phyloP scores from a whole-genome alignment of 2,329 filamentous ascomycete genomes.

The Ophiocordyceps camponoti-leonardi region DNA sequence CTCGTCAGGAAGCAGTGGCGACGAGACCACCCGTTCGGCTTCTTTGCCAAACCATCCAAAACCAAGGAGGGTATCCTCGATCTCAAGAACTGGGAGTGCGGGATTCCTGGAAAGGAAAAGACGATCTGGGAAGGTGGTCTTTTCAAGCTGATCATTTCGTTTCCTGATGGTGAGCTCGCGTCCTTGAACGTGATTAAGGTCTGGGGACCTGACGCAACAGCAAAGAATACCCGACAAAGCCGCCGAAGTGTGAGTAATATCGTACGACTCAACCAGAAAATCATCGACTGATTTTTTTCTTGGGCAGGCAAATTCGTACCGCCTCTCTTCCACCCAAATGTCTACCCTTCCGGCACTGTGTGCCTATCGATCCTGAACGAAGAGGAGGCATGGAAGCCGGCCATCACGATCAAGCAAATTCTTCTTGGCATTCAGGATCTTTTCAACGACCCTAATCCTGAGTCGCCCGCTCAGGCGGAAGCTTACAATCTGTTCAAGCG shows the following conservation, averaged over 20 bases:
- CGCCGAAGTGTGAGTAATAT: constrained; percentile 71
- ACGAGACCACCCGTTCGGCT: constrained; percentile 91
- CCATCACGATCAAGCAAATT: constrained; percentile 97
- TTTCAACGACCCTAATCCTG: constrained; percentile 89
- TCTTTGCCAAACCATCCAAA: constrained; percentile 79
- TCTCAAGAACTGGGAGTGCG: constrained; percentile 91
- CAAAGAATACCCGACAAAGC: constrained; percentile 92
- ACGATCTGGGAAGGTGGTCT: constrained; percentile 96
- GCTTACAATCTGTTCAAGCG: constrained; percentile 96
- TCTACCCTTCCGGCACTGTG: constrained; percentile 94
- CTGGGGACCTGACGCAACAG: neutral
- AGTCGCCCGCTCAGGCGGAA: constrained; percentile 90
- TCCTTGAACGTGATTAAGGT: neutral
- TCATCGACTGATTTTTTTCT: neutral
- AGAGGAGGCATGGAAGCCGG: constrained; percentile 95
- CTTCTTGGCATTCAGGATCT: constrained; percentile 90
- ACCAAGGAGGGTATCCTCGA: constrained; percentile 69
- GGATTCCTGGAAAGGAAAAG: constrained; percentile 88
- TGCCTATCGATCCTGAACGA: constrained; percentile 96
- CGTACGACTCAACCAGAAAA: neutral
- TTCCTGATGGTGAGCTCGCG: constrained; percentile 64
- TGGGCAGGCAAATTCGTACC: constrained; percentile 79
- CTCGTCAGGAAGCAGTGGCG: constrained; percentile 77
- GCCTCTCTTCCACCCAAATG: constrained; percentile 94
- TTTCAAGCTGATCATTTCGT: constrained; percentile 84